Evolutionary conservation across 192 early-diverging fungal genomes (phyloP).

Genomic region (Rhizophagus clarus): DNA sequence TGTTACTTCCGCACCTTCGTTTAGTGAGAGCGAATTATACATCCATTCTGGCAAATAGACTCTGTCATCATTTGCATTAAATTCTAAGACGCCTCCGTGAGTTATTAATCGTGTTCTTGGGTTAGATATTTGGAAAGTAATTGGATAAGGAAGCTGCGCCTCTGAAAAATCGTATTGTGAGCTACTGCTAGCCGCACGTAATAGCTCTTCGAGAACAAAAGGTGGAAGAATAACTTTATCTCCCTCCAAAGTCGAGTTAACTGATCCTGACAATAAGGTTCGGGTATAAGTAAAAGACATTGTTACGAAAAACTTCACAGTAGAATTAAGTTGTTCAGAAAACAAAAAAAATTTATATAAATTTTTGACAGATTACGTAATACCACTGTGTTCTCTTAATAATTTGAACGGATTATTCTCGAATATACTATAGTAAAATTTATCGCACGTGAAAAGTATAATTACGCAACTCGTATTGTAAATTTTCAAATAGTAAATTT

Average conservation of each 20-base stretch:
- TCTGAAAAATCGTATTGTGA: conserved; percentile 5
- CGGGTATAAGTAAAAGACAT: conserved; percentile 8
- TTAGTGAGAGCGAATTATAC: conserved; percentile 43
- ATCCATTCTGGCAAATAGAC: conserved; percentile 61
- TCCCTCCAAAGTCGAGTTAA: conserved; percentile 41
- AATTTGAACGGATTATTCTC: too few species aligned
- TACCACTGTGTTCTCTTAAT: too few species aligned
- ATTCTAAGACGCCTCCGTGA: conserved; percentile 76
- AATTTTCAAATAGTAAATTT: too few species aligned
- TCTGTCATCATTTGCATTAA: conserved; percentile 56
- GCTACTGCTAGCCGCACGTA: conserved; percentile 39
- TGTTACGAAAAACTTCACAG: neutral
- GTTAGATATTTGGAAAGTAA: conserved; percentile 62
- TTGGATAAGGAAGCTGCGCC: conserved; percentile 52
- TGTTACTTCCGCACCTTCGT: conserved; percentile 48
- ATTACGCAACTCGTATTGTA: too few species aligned
- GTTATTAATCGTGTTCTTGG: conserved; percentile 43
- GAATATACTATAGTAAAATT: too few species aligned
- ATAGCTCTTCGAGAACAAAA: conserved; percentile 50
- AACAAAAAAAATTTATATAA: too few species aligned
- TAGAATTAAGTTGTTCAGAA: too few species aligned
- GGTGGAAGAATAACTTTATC: conserved; percentile 62
- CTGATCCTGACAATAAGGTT: conserved; percentile 9
- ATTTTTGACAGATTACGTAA: too few species aligned
- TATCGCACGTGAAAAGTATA: too few species aligned